Evolutionary conservation across 306 rosid genomes (phyloP).

Genomic region (Datisca glomerata): DNA sequence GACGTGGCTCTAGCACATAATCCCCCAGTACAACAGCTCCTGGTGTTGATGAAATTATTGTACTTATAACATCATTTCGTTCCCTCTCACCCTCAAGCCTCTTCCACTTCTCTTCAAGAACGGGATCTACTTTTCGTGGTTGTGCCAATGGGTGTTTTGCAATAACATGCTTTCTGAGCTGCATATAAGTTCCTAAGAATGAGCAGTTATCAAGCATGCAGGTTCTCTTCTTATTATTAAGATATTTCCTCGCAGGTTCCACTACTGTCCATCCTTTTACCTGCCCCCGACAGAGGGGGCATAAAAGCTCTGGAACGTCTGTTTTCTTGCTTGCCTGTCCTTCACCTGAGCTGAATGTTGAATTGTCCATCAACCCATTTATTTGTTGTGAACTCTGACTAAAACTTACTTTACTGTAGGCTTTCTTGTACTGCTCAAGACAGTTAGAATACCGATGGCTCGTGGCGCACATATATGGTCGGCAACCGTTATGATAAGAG

Average conservation of each 20-base stretch:
- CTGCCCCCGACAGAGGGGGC: conserved; percentile 92
- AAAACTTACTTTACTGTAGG: conserved; percentile 35
- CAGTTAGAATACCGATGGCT: conserved; percentile 59
- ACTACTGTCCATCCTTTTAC: conserved; percentile 99
- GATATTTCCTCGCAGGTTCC: conserved; percentile 69
- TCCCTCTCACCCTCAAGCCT: conserved; percentile 80
- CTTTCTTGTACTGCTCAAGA: conserved; percentile 79
- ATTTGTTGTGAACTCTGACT: conserved; percentile 31
- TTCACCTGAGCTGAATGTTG: conserved; percentile 26
- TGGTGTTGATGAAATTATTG: conserved; percentile 76
- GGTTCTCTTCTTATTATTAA: conserved; percentile 78
- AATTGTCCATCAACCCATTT: conserved; percentile 16
- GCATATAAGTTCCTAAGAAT: conserved; percentile 61
- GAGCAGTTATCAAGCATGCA: conserved; percentile 88
- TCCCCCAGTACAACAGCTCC: conserved; percentile 92
- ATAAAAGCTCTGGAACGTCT: conserved; percentile 70
- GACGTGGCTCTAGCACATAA: conserved; percentile 81
- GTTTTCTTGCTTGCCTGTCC: too few species aligned
- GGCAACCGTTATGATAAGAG: conserved; percentile 63
- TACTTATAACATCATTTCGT: conserved; percentile 87
- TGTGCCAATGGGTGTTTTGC: conserved; percentile 81
- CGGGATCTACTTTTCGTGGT: conserved; percentile 88
- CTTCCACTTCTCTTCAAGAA: conserved; percentile 81
- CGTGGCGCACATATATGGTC: conserved; percentile 76
- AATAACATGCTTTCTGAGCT: conserved; percentile 77